Evolutionary conservation across 495 filamentous ascomycete genomes (phyloP).

Genomic region (Cryomyces antarcticus): DNA sequence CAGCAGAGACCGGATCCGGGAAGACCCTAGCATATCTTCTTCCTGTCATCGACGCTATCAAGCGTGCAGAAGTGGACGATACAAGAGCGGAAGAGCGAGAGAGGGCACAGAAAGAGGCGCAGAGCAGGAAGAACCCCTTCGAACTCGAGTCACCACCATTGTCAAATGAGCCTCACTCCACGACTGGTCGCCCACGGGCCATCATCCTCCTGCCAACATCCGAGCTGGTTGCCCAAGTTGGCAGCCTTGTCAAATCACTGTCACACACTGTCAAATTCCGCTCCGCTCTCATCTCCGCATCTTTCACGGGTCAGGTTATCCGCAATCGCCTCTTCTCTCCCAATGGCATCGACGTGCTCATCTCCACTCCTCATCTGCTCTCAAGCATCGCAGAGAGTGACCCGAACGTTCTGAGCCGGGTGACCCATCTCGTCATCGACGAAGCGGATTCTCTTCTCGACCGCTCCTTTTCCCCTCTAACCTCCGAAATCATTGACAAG

Average conservation of each 20-base stretch:
- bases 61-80: conserved; percentile 50
- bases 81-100: conserved; percentile 28
- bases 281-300: conserved; percentile 58
- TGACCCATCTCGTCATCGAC: conserved; percentile 72
- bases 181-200: conserved; percentile 55
- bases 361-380: conserved; percentile 78
- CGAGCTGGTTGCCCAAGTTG: conserved; percentile 81
- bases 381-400: conserved; percentile 66
- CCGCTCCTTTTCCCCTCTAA: conserved; percentile 68
- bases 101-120: conserved; percentile 20
- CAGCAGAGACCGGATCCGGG: conserved; percentile 90
- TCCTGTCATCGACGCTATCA: conserved; percentile 64
- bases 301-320: conserved; percentile 56
- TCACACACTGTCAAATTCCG: conserved; percentile 71
- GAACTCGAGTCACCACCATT: conserved; percentile 34
- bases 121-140: conserved; percentile 28
- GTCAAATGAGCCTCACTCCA: conserved; percentile 45
- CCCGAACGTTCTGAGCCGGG: conserved; percentile 72
- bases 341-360: conserved; percentile 62
- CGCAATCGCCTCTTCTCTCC: conserved; percentile 65
- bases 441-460: conserved; percentile 93
- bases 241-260: conserved; percentile 52
- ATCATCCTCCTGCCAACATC: conserved; percentile 85
- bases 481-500: conserved; percentile 60
- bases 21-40: conserved; percentile 87